Evolutionary conservation across 495 filamentous ascomycete species (phyloP).

Genomic region (Talaromyces proteolyticus): DNA sequence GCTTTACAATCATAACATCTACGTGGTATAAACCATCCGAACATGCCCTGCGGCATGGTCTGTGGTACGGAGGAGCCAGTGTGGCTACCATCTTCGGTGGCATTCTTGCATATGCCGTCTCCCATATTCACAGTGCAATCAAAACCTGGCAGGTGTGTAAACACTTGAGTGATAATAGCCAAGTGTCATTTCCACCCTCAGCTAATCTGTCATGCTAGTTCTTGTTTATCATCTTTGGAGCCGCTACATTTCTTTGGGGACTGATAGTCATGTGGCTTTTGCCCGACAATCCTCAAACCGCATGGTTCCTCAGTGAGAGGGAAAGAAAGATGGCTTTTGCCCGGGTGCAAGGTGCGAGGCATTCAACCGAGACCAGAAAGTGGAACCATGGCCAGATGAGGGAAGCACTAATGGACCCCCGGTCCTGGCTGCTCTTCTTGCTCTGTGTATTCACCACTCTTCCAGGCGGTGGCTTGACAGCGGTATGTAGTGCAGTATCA

Average conservation of each 20-base stretch:
- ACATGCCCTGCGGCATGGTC: slow-evolving; percentile 16
- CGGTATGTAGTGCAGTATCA: background rate
- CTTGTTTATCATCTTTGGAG: slow-evolving; percentile 44
- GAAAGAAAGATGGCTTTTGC: slow-evolving; percentile 49
- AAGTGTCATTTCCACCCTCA: slow-evolving; percentile 50
- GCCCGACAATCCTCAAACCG: slow-evolving; percentile 52
- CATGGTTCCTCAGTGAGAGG: slow-evolving; percentile 49
- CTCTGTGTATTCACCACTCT: slow-evolving; percentile 38
- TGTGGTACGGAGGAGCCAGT: slow-evolving; percentile 4
- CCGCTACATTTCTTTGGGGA: slow-evolving; percentile 44
- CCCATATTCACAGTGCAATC: background rate
- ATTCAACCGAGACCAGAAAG: slow-evolving; percentile 52
- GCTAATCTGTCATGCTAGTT: slow-evolving; percentile 24
- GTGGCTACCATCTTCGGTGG: background rate
- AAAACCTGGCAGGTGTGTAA: background rate
- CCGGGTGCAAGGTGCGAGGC: slow-evolving; percentile 49
- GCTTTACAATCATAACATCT: slow-evolving; percentile 8
- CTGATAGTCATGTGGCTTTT: slow-evolving; percentile 48
- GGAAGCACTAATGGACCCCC: slow-evolving; percentile 51
- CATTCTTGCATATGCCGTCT: slow-evolving; percentile 4
- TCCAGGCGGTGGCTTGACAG: background rate
- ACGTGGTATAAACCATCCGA: slow-evolving; percentile 14
- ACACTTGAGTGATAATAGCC: slow-evolving; percentile 17
- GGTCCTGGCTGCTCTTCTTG: slow-evolving; percentile 53
- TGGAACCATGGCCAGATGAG: slow-evolving; percentile 49